Evolutionary conservation across 306 rosid species (phyloP).

Genomic region (Prunus davidiana): DNA sequence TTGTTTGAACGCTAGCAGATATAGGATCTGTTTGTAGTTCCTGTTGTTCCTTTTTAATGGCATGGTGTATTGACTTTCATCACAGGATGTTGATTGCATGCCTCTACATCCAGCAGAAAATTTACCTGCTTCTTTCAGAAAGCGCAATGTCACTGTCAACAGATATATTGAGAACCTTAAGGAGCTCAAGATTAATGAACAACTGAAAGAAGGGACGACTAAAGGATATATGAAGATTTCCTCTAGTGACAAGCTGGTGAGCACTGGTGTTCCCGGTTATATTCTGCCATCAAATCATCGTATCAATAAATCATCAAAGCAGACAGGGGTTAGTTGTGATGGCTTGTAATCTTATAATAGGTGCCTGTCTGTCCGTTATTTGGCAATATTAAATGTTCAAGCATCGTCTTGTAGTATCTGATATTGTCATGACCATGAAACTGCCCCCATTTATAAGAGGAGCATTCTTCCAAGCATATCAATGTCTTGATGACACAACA

Average conservation of each 20-base stretch:
- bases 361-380: not conserved
- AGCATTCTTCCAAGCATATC: not conserved
- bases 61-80: constrained; percentile 25
- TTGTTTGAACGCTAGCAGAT: not conserved
- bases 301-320: constrained; percentile 45
- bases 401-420: not conserved
- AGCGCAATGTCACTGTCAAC: constrained; percentile 35
- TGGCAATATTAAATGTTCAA: not conserved
- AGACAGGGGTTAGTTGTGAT: constrained; percentile 44
- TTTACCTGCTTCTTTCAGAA: constrained; percentile 60
- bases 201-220: constrained; percentile 42
- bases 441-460: not conserved
- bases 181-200: constrained; percentile 51
- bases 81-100: constrained; percentile 96
- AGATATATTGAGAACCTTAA: constrained; percentile 41
- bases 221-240: constrained; percentile 41
- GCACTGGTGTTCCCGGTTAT: constrained; percentile 33
- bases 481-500: not conserved
- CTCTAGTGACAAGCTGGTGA: constrained; percentile 39
- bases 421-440: not conserved
- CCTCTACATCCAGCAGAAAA: constrained; percentile 77
- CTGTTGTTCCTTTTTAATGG: constrained; percentile 4
- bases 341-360: not conserved
- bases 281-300: constrained; percentile 42
- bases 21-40: not conserved